Base-by-base conservation (phyloP, 2,329 filamentous ascomycete species). In the Mycocentrospora acerina region DNA sequence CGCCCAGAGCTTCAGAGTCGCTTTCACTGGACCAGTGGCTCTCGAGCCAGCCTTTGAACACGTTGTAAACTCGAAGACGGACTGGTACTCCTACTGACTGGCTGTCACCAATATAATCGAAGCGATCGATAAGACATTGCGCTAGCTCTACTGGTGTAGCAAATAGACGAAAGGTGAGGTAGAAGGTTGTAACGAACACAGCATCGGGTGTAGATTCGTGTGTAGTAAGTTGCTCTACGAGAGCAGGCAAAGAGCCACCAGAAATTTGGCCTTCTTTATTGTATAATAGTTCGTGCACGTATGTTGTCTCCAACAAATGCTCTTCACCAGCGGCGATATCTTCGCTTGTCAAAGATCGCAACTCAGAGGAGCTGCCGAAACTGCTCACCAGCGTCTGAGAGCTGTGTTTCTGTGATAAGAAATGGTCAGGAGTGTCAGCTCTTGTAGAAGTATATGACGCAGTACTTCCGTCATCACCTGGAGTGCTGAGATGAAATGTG, bases 1-100 rank as follows among this genome's bases (percentile, higher is more conserved):
- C 73, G 1, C 78, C 74, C 7, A 98, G 74, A 1, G 90, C 89
- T 10, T 81, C 78, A 36, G 81, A 80, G 62, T 98, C 93, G 9
- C 83, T 82, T 42, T 89, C 82, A 48, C 88, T 82, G 32, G 86
- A 82, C 91, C 93, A 98, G 68, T 98, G 90, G 6, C 87, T 93
- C 71, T 97, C 93, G 14, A 98, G 74, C 93, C 93, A 98, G 28
- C 88, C 87, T 69, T 98, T 98, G 76, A 98, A 89, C 40, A 90
- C 85, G 63, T 98, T 97, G 73, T 94, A 97, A 1, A 97, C 89
- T 35, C 93, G 82, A 32, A 98, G 74, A 34, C 90, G 83, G 15
- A 97, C 91, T 0, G 91, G 88, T 3, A 77, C 80, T 15, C 90
- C 83, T 47, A 90, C 80, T 42, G 83, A 79, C 15, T 83, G 80